Conservation (phyloP, 768 basidiomycete genomes). For the Auricularia cornea region DNA sequence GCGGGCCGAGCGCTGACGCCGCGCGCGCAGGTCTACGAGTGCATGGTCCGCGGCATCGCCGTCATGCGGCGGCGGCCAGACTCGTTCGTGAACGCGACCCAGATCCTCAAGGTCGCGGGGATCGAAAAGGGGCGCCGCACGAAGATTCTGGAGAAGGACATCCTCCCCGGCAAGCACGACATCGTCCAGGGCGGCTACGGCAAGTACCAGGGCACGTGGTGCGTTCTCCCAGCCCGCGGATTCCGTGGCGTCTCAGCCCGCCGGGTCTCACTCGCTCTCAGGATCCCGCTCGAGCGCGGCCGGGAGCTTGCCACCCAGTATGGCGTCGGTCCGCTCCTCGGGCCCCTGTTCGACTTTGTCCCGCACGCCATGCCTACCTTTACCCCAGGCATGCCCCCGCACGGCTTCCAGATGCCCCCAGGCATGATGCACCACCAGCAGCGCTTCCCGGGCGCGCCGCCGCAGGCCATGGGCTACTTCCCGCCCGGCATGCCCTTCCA, state of each 20-base stretch:
- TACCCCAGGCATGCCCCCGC: conserved; percentile 13
- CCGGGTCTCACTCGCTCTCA: conserved; percentile 22
- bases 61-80: conserved; percentile 95
- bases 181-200: conserved; percentile 99
- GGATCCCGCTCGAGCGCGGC: conserved; percentile 94
- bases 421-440: conserved; percentile 14
- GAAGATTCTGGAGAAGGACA: conserved; percentile 96
- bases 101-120: conserved; percentile 97
- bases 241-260: neutral
- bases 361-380: conserved; percentile 56
- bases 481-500: neutral
- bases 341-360: conserved; percentile 89
- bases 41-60: conserved; percentile 96
- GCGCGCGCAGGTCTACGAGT: conserved; percentile 76
- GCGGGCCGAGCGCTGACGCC: conserved; percentile 2
- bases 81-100: conserved; percentile 96
- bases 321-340: conserved; percentile 80
- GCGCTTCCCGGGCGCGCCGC: neutral
- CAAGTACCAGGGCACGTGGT: conserved; percentile 99
- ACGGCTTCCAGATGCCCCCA: conserved; percentile 35
- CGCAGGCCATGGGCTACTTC: neutral
- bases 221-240: too few relatives aligned
- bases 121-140: conserved; percentile 95
- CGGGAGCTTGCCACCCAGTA: conserved; percentile 88
- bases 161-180: conserved; percentile 89